Base-by-base conservation (phyloP, 192 early-diverging fungal species). In the Martensiomyces pterosporus region DNA sequence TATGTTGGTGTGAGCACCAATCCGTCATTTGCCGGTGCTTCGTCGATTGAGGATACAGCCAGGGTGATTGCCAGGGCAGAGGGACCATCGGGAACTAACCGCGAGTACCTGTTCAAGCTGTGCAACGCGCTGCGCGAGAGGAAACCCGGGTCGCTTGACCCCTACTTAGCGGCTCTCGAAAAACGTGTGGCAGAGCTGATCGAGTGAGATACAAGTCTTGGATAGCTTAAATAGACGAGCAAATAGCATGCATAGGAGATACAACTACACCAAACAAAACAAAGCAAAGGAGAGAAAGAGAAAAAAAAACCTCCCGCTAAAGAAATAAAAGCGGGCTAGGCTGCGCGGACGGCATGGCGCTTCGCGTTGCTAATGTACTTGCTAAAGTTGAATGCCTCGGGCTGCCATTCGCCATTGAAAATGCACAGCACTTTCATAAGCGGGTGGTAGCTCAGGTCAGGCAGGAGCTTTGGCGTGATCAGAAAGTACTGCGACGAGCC, bases 391-490 rank as follows among this genome's bases (percentile, higher is more conserved):
- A 80, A 67, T 10, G 78, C 57, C 34, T 75, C 66, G 12, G 88
- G 87, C 54, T 82, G 84, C 84, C 86, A 91, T 52, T 91, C 90
- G 34, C 97, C 94, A 55, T 97, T 99, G 65, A 86, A 94, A 24
- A 99, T 89, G 51, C 88, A 91, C 8, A 95, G 76, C 0, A 99
- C 84, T 37, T 82, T 85, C 93, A 97, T 97, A 23, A 80, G 70
- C 37, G 86, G 81, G 61, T 95, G 89, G 67, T 97, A 99, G 25
- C 86, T 79, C 6, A 99, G 77, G 59, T 97, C 86, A 0, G 89
- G 87, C n/a, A 99, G 74, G 16, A 99, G 77, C 66, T 99, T 99
- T n/a, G 97, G 97, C 8, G 97, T 99, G 38, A 99, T 97, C 40
- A 99, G 70, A 45, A 99, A 99, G 55, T 99, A 93, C 62, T 79